These are phyloP conservation scores for Abortiporus biennis DNA, from an alignment of 1,284 basidiomycete species.

Conservation along the genomic window DNA sequence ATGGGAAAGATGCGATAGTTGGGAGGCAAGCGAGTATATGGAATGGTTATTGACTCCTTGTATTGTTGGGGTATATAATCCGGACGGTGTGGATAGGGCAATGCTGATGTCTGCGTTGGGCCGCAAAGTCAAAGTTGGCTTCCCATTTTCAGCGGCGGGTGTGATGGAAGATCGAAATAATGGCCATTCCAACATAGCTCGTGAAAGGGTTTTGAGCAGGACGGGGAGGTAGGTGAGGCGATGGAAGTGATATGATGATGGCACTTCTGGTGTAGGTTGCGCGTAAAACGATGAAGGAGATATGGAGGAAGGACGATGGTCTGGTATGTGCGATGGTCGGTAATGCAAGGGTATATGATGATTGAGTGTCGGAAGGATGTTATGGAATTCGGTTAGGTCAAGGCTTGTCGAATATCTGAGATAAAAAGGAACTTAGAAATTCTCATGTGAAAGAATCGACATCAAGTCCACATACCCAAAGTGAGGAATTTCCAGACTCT, in stretches of 20 bases:
- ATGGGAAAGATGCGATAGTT: constrained; percentile 54
- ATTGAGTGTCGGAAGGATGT: constrained; percentile 68
- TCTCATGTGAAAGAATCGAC: not conserved
- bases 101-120: constrained; percentile 69
- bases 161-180: constrained; percentile 73
- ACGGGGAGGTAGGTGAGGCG: constrained; percentile 81
- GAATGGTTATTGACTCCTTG: constrained; percentile 52
- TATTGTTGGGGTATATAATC: constrained; percentile 84
- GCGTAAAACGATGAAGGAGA: constrained; percentile 44
- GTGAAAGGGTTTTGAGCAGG: constrained; percentile 80
- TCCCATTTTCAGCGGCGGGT: constrained; percentile 29
- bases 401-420: constrained; percentile 72
- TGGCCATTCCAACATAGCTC: constrained; percentile 80
- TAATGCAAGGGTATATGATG: constrained; percentile 64
- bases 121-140: constrained; percentile 64
- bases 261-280: constrained; percentile 31
- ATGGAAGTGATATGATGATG: constrained; percentile 46
- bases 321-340: constrained; percentile 33
- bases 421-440: not conserved
- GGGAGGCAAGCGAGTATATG: constrained; percentile 61
- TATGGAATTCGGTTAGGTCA: constrained; percentile 75
- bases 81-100: constrained; percentile 77
- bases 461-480: constrained; percentile 24
- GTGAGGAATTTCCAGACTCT: constrained; percentile 68
- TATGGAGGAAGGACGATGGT: constrained; percentile 27